Base-by-base conservation (phyloP, 192 early-diverging fungal species). In the Backusella parvicylindrica region DNA sequence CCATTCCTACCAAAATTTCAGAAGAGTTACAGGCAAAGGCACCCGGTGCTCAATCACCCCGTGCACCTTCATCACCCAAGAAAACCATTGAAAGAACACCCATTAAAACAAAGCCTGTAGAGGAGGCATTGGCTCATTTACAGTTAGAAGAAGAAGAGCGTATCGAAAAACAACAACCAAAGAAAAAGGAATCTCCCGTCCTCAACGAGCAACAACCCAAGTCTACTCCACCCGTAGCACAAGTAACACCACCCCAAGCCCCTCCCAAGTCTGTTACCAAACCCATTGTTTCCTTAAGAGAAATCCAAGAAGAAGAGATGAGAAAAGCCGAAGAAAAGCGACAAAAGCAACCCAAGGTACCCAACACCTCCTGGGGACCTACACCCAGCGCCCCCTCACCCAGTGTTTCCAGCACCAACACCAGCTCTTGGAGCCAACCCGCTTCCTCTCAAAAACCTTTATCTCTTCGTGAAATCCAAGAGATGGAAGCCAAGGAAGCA, bases 391-490 rank as follows among this genome's bases (percentile, higher is more conserved):
- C 64, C 4, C 9, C 85, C 4, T 13, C 85, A 78, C 26, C 31
- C 21, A 37, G 32, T 37, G 23, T 37, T 13, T 43, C 68, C 18
- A 68, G 35, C 18, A 2, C 67, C 6, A 33, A 31, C 15, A 47
- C 26, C 15, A 26, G 56, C 15, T 72, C 41, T 31, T 70, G 68
- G 68, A 40, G 37, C 7, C 68, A 70, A 47, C 68, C 68, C 16
- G 16, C 11, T 28, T 28, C 53, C 9, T 79, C 77, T 16, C 53
- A 75, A 37, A 36, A 50, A 5, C 47, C 75, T 41, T 84, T 83
- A 12, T 86, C 88, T 18, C 69, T 90, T 30, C 84, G 86, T 30
- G 89, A 90, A 78, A 89, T 90, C 70, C 89, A 90, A 75, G 89
- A 89, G 66, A 76, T 86, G 78, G 89, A 90, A 74, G 87, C 86